A percentile compares a stretch with the other conserved stretches of the same genome.
Evolutionary conservation across 257 asterid genomes (phyloP).

Genomic region (Solanum tarijense): DNA sequence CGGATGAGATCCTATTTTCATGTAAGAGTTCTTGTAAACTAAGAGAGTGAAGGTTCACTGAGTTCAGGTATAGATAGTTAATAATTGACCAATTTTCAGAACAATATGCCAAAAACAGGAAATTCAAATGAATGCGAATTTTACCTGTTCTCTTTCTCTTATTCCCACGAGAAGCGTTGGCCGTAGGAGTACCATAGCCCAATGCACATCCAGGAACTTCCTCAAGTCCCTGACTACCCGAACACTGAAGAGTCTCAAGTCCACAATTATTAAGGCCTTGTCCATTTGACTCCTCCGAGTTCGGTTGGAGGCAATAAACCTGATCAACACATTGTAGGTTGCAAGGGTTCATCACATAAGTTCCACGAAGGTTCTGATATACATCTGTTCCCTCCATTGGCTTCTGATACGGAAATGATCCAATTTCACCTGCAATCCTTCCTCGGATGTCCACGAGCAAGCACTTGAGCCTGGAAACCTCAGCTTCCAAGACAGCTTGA

Average conservation of each 20-base stretch:
- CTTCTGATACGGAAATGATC: conserved; percentile 24
- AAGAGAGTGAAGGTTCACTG: background rate
- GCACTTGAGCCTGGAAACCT: conserved; percentile 37
- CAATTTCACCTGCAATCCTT: conserved; percentile 38
- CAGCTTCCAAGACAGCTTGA: conserved; percentile 38
- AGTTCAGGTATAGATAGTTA: background rate
- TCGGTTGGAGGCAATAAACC: background rate
- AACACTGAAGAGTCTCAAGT: background rate
- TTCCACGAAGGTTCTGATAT: background rate
- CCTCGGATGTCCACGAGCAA: conserved; percentile 36
- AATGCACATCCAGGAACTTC: background rate
- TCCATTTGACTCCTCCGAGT: background rate
- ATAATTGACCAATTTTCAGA: background rate
- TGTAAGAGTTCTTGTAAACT: background rate
- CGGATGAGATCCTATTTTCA: background rate
- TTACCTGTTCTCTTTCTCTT: background rate
- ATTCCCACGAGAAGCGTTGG: background rate
- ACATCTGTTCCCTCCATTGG: background rate
- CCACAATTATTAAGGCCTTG: background rate
- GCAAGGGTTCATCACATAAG: background rate
- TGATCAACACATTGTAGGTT: conserved; percentile 3
- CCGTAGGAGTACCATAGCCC: background rate
- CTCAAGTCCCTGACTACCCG: background rate
- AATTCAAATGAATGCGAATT: background rate
- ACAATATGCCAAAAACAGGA: background rate